phyloP scores from a whole-genome alignment of 441 rosid species.

The Corymbia citriodora region DNA sequence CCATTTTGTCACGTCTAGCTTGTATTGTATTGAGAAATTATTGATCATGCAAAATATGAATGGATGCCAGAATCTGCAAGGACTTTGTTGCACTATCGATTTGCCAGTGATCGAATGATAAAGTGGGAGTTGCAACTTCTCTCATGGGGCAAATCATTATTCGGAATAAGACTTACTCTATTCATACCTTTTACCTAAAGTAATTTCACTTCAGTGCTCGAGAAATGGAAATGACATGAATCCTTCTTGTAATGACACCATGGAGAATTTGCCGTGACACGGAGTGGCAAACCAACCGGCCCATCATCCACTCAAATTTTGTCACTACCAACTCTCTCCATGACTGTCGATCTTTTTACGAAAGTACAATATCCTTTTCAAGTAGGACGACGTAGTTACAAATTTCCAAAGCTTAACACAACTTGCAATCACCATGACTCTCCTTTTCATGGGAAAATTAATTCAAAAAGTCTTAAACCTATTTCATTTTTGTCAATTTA shows the following conservation, averaged over 20 bases:
- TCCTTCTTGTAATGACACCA: not conserved
- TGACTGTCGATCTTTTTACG: not conserved
- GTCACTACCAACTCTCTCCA: not conserved
- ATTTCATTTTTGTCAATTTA: no score
- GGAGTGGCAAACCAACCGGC: not conserved
- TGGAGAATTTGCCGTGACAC: not conserved
- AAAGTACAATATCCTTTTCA: not conserved
- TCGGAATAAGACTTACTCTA: not conserved
- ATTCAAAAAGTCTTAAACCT: no score
- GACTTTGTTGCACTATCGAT: not conserved
- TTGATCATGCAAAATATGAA: accelerated
- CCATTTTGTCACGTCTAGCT: not conserved
- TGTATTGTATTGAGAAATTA: not conserved
- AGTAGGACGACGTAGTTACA: not conserved
- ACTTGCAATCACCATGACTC: not conserved
- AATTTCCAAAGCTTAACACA: not conserved
- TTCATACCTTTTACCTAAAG: not conserved
- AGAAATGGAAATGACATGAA: not conserved
- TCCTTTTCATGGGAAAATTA: no score
- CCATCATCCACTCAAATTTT: not conserved
- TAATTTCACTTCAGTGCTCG: not conserved
- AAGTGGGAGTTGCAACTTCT: not conserved
- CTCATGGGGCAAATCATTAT: not conserved
- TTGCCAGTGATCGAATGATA: not conserved
- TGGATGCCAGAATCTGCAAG: not conserved